phyloP scores from a whole-genome alignment of 1,284 basidiomycete genomes.

The Leccinum pachyderme region DNA sequence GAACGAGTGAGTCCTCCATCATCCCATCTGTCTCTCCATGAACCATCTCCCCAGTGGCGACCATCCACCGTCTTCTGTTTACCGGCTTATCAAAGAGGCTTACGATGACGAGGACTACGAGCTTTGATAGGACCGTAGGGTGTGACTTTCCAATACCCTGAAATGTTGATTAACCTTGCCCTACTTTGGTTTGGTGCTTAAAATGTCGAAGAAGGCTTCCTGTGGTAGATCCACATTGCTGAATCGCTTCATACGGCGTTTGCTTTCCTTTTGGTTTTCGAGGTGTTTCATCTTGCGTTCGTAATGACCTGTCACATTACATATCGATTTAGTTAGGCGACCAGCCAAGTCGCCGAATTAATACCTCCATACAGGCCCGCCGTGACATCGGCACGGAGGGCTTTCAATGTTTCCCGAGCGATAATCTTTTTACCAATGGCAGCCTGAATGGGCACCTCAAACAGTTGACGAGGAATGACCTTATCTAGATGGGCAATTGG shows the following conservation, averaged over 20 bases:
- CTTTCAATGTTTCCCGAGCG: slow-evolving; percentile 86
- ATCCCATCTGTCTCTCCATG: slow-evolving; percentile 5
- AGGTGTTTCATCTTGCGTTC: slow-evolving; percentile 92
- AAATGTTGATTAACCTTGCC: slow-evolving; percentile 4
- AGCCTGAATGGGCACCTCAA: slow-evolving; percentile 92
- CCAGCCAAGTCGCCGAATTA: neutral
- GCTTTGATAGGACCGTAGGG: slow-evolving; percentile 39
- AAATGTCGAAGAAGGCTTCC: slow-evolving; percentile 86
- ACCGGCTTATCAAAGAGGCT: slow-evolving; percentile 86
- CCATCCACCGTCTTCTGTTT: slow-evolving; percentile 89
- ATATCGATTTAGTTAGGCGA: slow-evolving; percentile 1
- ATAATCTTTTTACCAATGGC: slow-evolving; percentile 84
- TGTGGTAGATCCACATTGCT: slow-evolving; percentile 89
- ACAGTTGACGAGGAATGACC: slow-evolving; percentile 90
- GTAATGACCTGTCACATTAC: slow-evolving; percentile 60
- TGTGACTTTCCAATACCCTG: neutral
- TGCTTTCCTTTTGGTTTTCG: slow-evolving; percentile 90
- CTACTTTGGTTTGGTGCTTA: slow-evolving; percentile 51
- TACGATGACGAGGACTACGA: slow-evolving; percentile 91
- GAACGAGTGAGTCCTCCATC: slow-evolving; percentile 75
- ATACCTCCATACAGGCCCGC: slow-evolving; percentile 89
- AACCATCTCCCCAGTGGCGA: slow-evolving; percentile 62
- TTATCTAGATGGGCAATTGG: slow-evolving; percentile 52
- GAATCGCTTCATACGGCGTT: slow-evolving; percentile 80
- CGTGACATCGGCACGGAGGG: slow-evolving; percentile 91